A percentile compares a stretch with the other conserved stretches of the same genome.
phyloP scores from a whole-genome alignment of 2,329 filamentous ascomycete genomes.

The Colletotrichum kahawae region DNA sequence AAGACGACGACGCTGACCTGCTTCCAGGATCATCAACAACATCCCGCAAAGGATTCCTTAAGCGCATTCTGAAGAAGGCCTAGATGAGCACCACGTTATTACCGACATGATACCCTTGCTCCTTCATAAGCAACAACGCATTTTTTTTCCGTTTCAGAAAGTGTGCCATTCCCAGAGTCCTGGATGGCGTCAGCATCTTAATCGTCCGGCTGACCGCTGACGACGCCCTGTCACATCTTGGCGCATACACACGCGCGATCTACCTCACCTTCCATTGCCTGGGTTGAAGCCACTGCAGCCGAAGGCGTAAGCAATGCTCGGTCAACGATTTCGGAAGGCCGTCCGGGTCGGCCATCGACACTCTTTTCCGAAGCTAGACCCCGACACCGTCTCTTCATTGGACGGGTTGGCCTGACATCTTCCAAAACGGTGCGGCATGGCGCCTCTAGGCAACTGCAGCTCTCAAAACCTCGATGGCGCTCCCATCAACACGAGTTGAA shows the following conservation, averaged over 20 bases:
- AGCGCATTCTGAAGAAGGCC: constrained; percentile 14
- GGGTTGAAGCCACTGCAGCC: not conserved
- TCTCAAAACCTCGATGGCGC: not conserved
- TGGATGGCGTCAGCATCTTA: not conserved
- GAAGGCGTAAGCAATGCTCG: not conserved
- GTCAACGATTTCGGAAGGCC: not conserved
- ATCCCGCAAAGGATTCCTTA: constrained; percentile 6
- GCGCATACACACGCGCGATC: not conserved
- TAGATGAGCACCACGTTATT: not conserved
- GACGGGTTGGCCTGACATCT: not conserved
- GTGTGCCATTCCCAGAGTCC: not conserved
- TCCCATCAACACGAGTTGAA: not conserved
- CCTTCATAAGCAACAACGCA: not conserved
- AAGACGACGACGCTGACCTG: not conserved
- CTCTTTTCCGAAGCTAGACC: not conserved
- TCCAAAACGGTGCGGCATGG: not conserved
- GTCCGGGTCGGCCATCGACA: not conserved
- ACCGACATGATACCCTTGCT: not conserved
- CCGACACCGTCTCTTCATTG: not conserved
- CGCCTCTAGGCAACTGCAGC: not conserved
- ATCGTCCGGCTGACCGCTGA: not conserved
- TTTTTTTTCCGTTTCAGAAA: not conserved
- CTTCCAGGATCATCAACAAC: constrained; percentile 1
- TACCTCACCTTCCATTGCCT: not conserved
- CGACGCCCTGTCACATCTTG: not conserved